Conservation (phyloP, 495 filamentous ascomycete species). For the Barbatosphaeria neglecta region DNA sequence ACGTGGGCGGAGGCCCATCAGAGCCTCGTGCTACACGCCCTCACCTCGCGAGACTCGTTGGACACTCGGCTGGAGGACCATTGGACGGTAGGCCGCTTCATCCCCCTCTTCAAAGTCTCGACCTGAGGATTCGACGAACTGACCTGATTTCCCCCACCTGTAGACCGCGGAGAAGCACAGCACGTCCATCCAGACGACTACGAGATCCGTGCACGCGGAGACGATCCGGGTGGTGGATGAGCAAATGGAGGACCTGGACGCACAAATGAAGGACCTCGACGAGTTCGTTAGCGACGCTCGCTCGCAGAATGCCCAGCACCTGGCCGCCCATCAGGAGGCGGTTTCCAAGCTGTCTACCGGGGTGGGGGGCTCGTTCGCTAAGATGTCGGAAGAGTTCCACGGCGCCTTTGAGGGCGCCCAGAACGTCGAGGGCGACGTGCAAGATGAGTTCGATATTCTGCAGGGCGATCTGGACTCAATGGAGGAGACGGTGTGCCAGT, state of each 20-base stretch:
- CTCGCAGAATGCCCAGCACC: constrained; percentile 66
- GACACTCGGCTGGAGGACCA: constrained; percentile 78
- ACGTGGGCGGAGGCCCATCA: constrained; percentile 60
- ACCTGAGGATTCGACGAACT: not conserved
- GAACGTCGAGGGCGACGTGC: constrained; percentile 52
- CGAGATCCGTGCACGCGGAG: constrained; percentile 82
- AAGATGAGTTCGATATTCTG: constrained; percentile 38
- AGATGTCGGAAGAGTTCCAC: constrained; percentile 52
- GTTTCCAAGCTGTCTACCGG: constrained; percentile 48
- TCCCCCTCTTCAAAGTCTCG: not conserved
- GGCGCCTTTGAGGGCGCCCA: constrained; percentile 49
- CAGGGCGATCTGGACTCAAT: constrained; percentile 47
- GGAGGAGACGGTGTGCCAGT: constrained; percentile 46
- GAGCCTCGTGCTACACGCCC: constrained; percentile 56
- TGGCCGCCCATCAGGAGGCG: constrained; percentile 50
- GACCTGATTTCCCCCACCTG: constrained; percentile 7
- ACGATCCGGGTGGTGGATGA: constrained; percentile 82
- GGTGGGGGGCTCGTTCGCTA: constrained; percentile 58
- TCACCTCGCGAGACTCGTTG: constrained; percentile 59
- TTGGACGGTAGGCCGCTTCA: constrained; percentile 72
- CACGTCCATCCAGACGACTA: constrained; percentile 63
- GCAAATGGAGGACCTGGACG: constrained; percentile 75
- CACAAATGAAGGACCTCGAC: constrained; percentile 79
- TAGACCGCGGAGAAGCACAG: constrained; percentile 71
- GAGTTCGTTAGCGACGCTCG: constrained; percentile 79